These are phyloP conservation scores for Sporisorium iseilematis-ciliati DNA, from an alignment of 1,284 basidiomycete genomes.

Conservation along the genomic window DNA sequence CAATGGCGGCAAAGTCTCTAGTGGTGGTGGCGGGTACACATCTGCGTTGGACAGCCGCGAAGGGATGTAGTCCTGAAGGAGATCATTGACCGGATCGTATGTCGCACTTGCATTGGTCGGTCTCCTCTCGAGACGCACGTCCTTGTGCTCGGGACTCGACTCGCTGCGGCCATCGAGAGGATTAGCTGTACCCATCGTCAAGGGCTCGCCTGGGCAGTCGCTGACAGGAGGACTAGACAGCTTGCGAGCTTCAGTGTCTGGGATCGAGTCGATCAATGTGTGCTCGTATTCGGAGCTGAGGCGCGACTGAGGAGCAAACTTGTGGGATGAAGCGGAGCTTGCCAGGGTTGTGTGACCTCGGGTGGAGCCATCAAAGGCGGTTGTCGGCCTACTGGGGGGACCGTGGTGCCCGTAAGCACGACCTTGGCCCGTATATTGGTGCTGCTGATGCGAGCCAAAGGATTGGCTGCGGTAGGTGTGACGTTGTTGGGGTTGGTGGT, in stretches of 20 bases:
- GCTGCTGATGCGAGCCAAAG: slow-evolving; percentile 15
- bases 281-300: slow-evolving; percentile 45
- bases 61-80: slow-evolving; percentile 54
- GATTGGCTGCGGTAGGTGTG: slow-evolving; percentile 6
- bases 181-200: slow-evolving; percentile 12
- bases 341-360: slow-evolving; percentile 30
- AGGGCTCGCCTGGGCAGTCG: slow-evolving; percentile 8
- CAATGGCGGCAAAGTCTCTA: slow-evolving; percentile 28
- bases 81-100: slow-evolving; percentile 55
- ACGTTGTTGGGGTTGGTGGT: slow-evolving; percentile 10
- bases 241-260: slow-evolving; percentile 32
- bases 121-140: slow-evolving; percentile 25
- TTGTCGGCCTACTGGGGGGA: slow-evolving; percentile 12
- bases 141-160: slow-evolving; percentile 6
- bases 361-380: slow-evolving; percentile 21
- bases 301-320: slow-evolving; percentile 14
- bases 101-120: slow-evolving; percentile 41
- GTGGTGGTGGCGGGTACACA: slow-evolving; percentile 35
- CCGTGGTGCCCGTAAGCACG: not conserved
- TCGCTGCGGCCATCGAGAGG: slow-evolving; percentile 23
- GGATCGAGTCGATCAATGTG: slow-evolving; percentile 34
- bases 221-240: slow-evolving; percentile 22
- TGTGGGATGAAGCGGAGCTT: slow-evolving; percentile 42
- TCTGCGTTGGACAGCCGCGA: slow-evolving; percentile 27
- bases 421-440: slow-evolving; percentile 5